Conservation (phyloP, 208 protist species). For the Kentomonas sorsogonicus region DNA sequence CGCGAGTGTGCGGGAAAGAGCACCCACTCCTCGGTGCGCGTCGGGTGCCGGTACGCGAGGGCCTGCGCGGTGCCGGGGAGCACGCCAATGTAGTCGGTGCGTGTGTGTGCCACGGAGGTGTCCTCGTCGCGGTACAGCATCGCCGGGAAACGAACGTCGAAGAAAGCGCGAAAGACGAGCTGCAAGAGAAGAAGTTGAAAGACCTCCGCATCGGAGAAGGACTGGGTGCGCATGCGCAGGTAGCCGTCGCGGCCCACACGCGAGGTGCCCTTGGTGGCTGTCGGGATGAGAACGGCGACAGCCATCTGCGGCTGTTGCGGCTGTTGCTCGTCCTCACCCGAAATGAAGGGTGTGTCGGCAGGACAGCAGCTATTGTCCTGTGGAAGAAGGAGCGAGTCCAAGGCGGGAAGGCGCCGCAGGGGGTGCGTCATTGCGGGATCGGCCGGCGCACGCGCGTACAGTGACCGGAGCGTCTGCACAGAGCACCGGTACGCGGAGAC, state of each 20-base stretch:
- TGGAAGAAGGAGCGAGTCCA: no score
- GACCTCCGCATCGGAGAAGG: constrained; percentile 77
- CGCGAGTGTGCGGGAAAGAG: constrained; percentile 54
- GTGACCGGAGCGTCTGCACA: no score
- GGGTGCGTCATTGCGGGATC: no score
- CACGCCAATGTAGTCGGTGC: constrained; percentile 45
- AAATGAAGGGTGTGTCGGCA: no score
- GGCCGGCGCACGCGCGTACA: no score
- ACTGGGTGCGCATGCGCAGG: constrained; percentile 7
- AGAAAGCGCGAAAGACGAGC: constrained; percentile 71
- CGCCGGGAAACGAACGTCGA: constrained; percentile 61
- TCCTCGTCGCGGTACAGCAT: constrained; percentile 15
- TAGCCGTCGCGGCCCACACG: neutral
- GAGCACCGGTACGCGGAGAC: no score
- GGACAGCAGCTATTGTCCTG: no score
- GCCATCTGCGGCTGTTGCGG: constrained; percentile 11
- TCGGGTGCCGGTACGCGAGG: constrained; percentile 65
- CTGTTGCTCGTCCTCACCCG: no score
- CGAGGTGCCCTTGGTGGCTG: constrained; percentile 24
- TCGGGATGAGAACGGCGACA: constrained; percentile 21
- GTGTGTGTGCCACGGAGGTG: constrained; percentile 19
- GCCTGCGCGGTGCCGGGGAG: constrained; percentile 22
- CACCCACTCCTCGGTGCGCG: constrained; percentile 24
- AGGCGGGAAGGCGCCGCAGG: no score
- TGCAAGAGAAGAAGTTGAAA: constrained; percentile 85